Conservation (phyloP, 108 stramenopile species). For the Aurantiochytrium sp. region DNA sequence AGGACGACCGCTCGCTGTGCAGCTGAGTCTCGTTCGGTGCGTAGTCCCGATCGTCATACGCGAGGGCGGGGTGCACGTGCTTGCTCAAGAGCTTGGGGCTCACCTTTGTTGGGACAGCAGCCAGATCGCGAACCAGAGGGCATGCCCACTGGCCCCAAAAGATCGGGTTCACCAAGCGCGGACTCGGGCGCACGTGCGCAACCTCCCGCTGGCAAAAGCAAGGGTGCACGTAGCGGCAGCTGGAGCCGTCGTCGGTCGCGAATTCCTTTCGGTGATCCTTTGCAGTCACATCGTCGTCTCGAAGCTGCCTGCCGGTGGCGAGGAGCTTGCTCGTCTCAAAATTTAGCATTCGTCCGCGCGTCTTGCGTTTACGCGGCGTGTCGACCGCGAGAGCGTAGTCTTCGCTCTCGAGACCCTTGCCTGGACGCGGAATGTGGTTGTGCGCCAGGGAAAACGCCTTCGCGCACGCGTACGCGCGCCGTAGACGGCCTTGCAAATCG, state of each 20-base stretch:
- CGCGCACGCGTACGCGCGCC: neutral
- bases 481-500: neutral
- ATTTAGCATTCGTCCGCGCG: neutral
- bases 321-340: neutral
- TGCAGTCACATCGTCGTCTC: neutral
- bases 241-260: neutral
- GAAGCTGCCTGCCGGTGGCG: neutral
- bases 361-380: neutral
- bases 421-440: neutral
- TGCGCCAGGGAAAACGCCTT: neutral
- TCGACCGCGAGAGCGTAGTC: neutral
- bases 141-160: neutral
- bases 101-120: neutral
- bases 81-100: neutral
- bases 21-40: too few relatives aligned
- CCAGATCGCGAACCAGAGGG: neutral
- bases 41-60: neutral
- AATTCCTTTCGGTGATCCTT: neutral
- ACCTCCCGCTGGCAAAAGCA: neutral
- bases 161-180: neutral
- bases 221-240: neutral
- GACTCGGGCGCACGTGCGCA: neutral
- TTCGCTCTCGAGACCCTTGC: neutral
- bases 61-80: neutral
- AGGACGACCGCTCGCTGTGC: too few relatives aligned